Evolutionary conservation across 1,139 yeast species (phyloP).

Genomic region (Yamadazyma kanchanaburiensis): DNA sequence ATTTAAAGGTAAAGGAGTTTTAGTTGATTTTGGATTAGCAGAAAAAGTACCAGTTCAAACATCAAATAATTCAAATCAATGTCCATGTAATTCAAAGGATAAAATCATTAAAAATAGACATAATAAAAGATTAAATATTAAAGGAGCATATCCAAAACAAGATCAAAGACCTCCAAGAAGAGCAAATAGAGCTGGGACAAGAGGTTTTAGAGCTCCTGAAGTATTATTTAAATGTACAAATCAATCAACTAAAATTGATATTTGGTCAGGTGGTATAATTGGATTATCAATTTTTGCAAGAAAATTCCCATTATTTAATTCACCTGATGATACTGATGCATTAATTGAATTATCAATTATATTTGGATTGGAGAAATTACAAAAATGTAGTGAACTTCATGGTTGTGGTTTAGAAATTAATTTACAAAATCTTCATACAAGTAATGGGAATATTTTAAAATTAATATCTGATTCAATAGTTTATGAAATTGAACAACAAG

Average conservation of each 20-base stretch:
- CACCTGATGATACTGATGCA: conserved; percentile 92
- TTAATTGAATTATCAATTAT: conserved; percentile 79
- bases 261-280: conserved; percentile 93
- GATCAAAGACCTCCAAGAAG: conserved; percentile 85
- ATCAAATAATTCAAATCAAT: conserved; percentile 11
- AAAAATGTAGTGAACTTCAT: conserved; percentile 76
- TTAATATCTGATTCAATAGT: conserved; percentile 28
- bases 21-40: conserved; percentile 92
- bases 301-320: conserved; percentile 83
- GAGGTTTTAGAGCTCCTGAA: conserved; percentile 96
- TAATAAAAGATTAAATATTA: conserved; percentile 35
- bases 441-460: conserved; percentile 31
- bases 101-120: conserved; percentile 21
- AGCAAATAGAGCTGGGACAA: conserved; percentile 96
- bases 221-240: conserved; percentile 84
- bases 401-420: conserved; percentile 83
- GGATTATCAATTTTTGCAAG: conserved; percentile 68
- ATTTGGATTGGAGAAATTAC: conserved; percentile 75
- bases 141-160: conserved; percentile 74
- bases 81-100: conserved; percentile 30
- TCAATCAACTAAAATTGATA: conserved; percentile 78
- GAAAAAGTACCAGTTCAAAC: conserved; percentile 35
- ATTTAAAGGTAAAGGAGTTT: conserved; percentile 69
- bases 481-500: conserved; percentile 30
- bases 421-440: conserved; percentile 11